Conservation (phyloP, 23 red algal genomes). For the Pyropia yezoensis region DNA sequence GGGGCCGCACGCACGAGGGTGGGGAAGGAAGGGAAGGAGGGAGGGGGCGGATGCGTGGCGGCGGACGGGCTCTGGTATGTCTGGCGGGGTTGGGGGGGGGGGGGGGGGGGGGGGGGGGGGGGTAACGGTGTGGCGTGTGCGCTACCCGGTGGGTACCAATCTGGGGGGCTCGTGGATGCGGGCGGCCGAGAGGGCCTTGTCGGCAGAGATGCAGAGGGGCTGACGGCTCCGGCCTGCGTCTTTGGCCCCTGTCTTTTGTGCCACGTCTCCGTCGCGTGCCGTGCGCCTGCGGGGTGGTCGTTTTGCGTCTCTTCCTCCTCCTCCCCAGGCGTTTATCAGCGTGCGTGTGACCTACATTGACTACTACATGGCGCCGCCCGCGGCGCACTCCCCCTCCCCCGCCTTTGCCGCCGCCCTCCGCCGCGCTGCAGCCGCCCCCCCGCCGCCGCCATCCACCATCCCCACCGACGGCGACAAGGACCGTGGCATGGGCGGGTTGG, state of each 20-base stretch:
- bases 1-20: too few species aligned
- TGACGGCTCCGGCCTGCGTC: not conserved
- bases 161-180: not conserved
- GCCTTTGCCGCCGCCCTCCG: constrained; percentile 23
- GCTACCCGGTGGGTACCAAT: too few species aligned
- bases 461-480: not conserved
- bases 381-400: constrained; percentile 24
- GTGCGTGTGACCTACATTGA: constrained; percentile 50
- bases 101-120: too few species aligned
- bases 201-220: not conserved
- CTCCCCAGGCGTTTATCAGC: constrained; percentile 21
- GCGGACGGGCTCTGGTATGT: too few species aligned
- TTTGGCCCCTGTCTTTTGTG: too few species aligned
- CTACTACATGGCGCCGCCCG: constrained; percentile 24
- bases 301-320: not conserved
- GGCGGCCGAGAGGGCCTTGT: not conserved
- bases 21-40: too few species aligned
- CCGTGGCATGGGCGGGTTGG: too few species aligned
- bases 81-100: too few species aligned
- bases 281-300: not conserved
- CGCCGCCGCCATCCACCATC: constrained; percentile 5
- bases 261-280: not conserved
- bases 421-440: not conserved
- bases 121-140: too few species aligned
- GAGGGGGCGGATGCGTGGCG: too few species aligned